Evolutionary conservation across 2,329 filamentous ascomycete species (phyloP), one percentile per base, ranked within the genome.

Genomic region (Teratosphaeriaceae sp.): DNA sequence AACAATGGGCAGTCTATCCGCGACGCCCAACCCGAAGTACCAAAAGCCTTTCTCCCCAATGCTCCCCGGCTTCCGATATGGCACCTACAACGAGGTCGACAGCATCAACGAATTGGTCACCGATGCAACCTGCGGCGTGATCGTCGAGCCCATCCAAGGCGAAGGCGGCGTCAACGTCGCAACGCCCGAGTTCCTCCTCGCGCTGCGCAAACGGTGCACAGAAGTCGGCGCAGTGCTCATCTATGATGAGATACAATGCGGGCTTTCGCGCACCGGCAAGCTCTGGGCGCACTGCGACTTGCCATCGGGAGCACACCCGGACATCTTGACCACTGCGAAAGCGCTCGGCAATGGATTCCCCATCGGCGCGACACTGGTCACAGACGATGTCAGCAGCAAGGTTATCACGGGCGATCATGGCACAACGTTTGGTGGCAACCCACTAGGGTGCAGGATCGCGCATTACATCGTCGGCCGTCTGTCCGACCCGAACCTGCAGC

Each of bases 211-310:
- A 60, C 79, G 89, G 45, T 96, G 89, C 66, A 83, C 82, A 43
- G 83, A 88, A 55, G 88, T 96, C 23, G 88, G 87, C 40, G 89
- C 90, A 1, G 79, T 97, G 3, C 71, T 98, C 44, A 85, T 96
- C 60, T 90, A 92, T 65, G 92, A 98, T 59, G 92, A 98, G 72
- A 98, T 98, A 50, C 92, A 98, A 68, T 96, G 88, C 64, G 92
- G 92, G 41, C 73, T 98, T 24, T 80, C 82, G 20, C 82, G 92
- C 40, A 97, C 92, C 1, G 92, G 92, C 26, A 76, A 74, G 11
- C 75, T 98, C 56, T 98, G 92, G 92, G 92, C 92, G 0, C 90
- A 98, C 61, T 38, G 30, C 21, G 75, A 74, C 9, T 75, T 92
- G 19, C 84, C 86, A 26, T 70, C 75, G 54, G 82, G 85, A 51